phyloP scores from a whole-genome alignment of 148 eudicot species.

The Euryodendron excelsum region DNA sequence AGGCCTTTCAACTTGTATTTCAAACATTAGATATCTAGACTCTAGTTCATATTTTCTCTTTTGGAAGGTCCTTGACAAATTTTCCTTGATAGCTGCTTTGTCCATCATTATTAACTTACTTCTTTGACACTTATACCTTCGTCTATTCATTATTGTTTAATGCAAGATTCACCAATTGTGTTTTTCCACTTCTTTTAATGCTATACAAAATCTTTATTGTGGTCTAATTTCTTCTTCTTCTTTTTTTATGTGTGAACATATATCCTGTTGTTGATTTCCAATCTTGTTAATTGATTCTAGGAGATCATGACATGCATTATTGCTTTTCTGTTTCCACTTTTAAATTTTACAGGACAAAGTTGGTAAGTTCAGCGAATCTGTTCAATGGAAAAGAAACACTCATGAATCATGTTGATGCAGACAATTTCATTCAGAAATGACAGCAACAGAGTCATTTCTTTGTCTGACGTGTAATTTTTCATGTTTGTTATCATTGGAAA shows the following conservation, averaged over 20 bases:
- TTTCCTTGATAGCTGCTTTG: conserved; percentile 6
- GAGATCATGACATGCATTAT: neutral
- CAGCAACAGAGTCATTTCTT: conserved; percentile 6
- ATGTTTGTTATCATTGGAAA: neutral
- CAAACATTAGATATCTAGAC: too few species aligned
- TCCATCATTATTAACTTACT: too few species aligned
- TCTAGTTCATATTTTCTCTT: neutral
- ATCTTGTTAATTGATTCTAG: neutral
- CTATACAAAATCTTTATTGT: neutral
- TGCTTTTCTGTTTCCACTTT: conserved; percentile 9
- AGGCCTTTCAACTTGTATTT: neutral
- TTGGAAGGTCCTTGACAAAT: neutral
- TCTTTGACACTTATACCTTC: too few species aligned
- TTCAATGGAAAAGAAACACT: conserved; percentile 9
- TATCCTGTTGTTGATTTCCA: neutral
- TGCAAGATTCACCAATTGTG: too few species aligned
- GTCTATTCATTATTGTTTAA: too few species aligned
- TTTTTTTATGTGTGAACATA: neutral
- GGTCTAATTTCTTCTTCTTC: neutral
- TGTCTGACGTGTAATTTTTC: neutral
- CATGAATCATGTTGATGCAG: conserved; percentile 26
- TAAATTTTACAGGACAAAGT: conserved; percentile 80
- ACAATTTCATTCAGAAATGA: conserved; percentile 30
- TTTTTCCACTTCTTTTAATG: neutral
- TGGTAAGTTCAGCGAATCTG: conserved; percentile 58